phyloP scores from a whole-genome alignment of 495 filamentous ascomycete species.

The Cercophora sp. region DNA sequence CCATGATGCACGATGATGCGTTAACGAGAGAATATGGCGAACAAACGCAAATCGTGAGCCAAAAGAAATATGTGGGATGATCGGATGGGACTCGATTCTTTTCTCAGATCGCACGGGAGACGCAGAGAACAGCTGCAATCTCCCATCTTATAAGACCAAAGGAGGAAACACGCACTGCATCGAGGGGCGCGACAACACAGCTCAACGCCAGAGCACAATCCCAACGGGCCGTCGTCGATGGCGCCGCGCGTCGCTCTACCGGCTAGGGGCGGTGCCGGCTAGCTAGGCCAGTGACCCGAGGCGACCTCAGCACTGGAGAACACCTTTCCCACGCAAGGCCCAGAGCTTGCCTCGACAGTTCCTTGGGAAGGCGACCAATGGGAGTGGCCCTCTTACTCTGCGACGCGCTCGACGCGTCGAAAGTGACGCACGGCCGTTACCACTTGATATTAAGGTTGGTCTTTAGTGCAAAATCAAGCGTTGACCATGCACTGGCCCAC shows the following conservation, averaged over 20 bases:
- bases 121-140: neutral
- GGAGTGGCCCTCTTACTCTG: too few species aligned
- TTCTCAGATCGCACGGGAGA: neutral
- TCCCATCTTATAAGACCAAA: neutral
- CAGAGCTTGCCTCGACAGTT: too few species aligned
- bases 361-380: too few species aligned
- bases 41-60: neutral
- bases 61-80: neutral
- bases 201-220: neutral
- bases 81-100: neutral
- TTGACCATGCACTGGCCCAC: too few species aligned
- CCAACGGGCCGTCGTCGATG: neutral
- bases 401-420: too few species aligned
- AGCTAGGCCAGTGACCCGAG: neutral
- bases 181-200: neutral
- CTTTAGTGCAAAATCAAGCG: too few species aligned
- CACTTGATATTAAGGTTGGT: too few species aligned
- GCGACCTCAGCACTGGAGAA: too few species aligned
- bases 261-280: neutral
- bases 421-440: too few species aligned
- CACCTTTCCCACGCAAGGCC: too few species aligned
- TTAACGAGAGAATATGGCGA: constrained; percentile 16
- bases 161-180: neutral
- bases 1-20: constrained; percentile 16
- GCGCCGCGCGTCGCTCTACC: neutral